phyloP scores from a whole-genome alignment of 176 grass and related monocot species.

The Carex scoparia region DNA sequence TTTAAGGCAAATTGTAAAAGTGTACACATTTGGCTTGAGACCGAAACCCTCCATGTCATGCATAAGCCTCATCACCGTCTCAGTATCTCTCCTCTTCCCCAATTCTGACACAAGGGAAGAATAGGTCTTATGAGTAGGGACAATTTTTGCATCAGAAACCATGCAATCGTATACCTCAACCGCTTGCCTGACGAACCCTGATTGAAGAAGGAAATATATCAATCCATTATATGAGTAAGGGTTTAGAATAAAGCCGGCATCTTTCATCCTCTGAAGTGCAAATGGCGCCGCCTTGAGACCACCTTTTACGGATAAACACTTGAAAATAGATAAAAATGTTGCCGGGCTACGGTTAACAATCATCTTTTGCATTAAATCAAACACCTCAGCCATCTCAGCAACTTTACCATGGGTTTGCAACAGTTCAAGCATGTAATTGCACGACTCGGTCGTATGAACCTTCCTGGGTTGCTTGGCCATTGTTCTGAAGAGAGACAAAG shows the following conservation, averaged over 20 bases:
- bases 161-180: conserved; percentile 60
- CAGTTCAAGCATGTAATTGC: conserved; percentile 90
- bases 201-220: conserved; percentile 76
- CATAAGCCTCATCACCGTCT: conserved; percentile 56
- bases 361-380: conserved; percentile 91
- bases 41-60: conserved; percentile 62
- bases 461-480: conserved; percentile 38
- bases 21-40: conserved; percentile 82
- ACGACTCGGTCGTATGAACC: conserved; percentile 74
- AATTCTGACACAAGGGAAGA: conserved; percentile 69
- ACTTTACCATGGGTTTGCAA: conserved; percentile 53
- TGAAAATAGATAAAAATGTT: conserved; percentile 70
- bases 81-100: conserved; percentile 60
- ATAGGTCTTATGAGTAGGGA: conserved; percentile 69
- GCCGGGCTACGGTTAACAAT: conserved; percentile 50
- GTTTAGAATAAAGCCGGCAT: conserved; percentile 53
- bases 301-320: conserved; percentile 41
- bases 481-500: conserved; percentile 51
- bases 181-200: conserved; percentile 50
- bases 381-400: conserved; percentile 71
- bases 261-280: conserved; percentile 54
- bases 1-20: conserved; percentile 89
- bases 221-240: conserved; percentile 72
- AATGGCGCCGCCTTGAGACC: conserved; percentile 59
- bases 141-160: conserved; percentile 33